Evolutionary conservation across 768 basidiomycete species (phyloP), one percentile per base, ranked within the genome.

Genomic region (Atractiella rhizophila): DNA sequence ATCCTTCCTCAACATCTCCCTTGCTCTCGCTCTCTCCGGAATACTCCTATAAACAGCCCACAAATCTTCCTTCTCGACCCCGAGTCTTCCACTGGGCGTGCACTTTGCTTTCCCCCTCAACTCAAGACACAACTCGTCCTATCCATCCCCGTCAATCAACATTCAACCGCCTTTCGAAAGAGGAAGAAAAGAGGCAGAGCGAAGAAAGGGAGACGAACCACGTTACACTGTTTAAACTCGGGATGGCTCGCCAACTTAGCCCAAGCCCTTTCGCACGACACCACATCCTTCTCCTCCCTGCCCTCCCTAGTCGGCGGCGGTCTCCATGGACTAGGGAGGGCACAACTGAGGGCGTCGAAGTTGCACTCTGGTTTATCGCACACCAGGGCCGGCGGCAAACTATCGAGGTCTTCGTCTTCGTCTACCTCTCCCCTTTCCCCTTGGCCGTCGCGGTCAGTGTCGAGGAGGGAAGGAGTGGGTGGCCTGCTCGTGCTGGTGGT

Each of bases 301-400:
- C 43, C 49, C 4, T 21, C 16, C 16, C 31, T 34, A 15, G 37
- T 18, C 26, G 44, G 29, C 1, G 47, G 47, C 26, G 49, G 49
- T 3, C 49, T 24, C 49, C 49, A 51, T 10, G 49, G 49, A 16
- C 43, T 33, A 15, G 49, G 49, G 7, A 51, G 18, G 13, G 30
- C 33, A 28, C 49, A 51, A 9, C 19, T 21, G 1, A 36, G 27
- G 11, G 35, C 19, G 4, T 30, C 30, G 24, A 51, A 51, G 37
- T 51, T 47, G 31, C 49, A 51, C 26, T 47, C 38, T 15, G 49
- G 46, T 40, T 49, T 49, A 35, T 46, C 45, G 38, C 46, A 51
- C 23, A 47, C 6, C 9, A 40, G 42, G 2, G 46, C 28, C 8
- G 39, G 19, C 1, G 36, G 24, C 1, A 33, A 26, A 15, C 46